Evolutionary conservation across 495 filamentous ascomycete species (phyloP).

Genomic region (Barbatosphaeria neglecta): DNA sequence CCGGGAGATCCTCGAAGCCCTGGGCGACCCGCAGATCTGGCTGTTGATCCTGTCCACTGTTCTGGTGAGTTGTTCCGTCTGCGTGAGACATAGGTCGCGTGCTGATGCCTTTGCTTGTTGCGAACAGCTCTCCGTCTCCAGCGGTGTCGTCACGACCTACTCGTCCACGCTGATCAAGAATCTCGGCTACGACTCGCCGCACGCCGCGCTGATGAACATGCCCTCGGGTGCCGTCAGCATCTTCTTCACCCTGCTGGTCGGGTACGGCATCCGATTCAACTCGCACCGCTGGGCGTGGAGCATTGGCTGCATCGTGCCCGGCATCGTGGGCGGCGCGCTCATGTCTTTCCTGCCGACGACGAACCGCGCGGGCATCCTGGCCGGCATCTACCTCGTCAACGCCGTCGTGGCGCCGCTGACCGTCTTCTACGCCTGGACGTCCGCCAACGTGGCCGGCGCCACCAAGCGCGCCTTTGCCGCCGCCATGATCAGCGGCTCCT

Average conservation of each 20-base stretch:
- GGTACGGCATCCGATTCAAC: constrained; percentile 22
- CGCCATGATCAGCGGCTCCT: constrained; percentile 44
- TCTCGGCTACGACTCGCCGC: constrained; percentile 42
- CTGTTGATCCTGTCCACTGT: constrained; percentile 16
- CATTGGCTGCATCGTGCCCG: constrained; percentile 20
- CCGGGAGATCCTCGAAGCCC: constrained; percentile 25
- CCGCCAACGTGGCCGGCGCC: constrained; percentile 22
- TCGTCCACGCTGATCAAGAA: constrained; percentile 47
- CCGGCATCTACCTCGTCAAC: constrained; percentile 56
- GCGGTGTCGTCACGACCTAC: constrained; percentile 50
- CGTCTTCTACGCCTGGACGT: constrained; percentile 30
- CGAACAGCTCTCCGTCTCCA: constrained; percentile 36
- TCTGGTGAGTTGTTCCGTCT: constrained; percentile 8
- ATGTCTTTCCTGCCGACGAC: constrained; percentile 46
- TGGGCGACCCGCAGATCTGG: constrained; percentile 21
- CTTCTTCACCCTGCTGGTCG: constrained; percentile 40
- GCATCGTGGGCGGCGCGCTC: constrained; percentile 43
- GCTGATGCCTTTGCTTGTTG: neutral
- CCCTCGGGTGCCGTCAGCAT: constrained; percentile 47
- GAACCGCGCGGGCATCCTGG: constrained; percentile 37
- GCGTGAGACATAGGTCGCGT: neutral
- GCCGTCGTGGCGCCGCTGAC: constrained; percentile 39
- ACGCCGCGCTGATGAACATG: constrained; percentile 48
- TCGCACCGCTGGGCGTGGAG: constrained; percentile 25
- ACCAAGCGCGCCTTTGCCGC: constrained; percentile 30